A percentile compares a stretch with the other conserved stretches of the same genome.
These are phyloP conservation scores for Calycina herbarum DNA, from an alignment of 2,329 filamentous ascomycete genomes.

Conservation along the genomic window DNA sequence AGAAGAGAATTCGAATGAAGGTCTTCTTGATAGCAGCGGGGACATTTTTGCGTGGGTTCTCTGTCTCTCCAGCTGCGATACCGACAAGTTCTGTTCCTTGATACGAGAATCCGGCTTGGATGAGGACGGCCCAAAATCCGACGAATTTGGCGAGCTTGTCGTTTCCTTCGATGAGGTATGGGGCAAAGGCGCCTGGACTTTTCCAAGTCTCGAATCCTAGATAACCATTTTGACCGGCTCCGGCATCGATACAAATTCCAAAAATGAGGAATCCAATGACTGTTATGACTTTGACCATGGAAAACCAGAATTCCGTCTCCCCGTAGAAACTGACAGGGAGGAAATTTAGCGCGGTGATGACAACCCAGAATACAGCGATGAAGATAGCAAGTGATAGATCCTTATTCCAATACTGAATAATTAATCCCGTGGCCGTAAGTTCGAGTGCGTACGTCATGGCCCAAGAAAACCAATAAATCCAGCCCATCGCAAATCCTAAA, in stretches of 20 bases:
- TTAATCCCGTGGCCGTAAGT: conserved; percentile 69
- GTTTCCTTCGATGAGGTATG: conserved; percentile 50
- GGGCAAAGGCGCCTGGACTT: conserved; percentile 66
- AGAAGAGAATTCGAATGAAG: conserved; percentile 71
- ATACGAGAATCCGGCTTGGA: conserved; percentile 69
- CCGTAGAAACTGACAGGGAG: conserved; percentile 72
- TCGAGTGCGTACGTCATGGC: conserved; percentile 72
- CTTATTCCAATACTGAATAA: conserved; percentile 73
- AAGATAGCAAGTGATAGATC: conserved; percentile 67
- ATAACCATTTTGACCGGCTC: conserved; percentile 67
- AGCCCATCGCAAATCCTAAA: conserved; percentile 76
- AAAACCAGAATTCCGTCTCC: conserved; percentile 78
- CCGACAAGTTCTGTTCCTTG: conserved; percentile 76
- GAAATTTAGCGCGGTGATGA: conserved; percentile 69
- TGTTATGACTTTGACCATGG: conserved; percentile 74
- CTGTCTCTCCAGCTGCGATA: conserved; percentile 75
- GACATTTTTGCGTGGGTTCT: conserved; percentile 70
- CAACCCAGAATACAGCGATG: conserved; percentile 70
- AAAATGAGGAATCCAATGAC: conserved; percentile 77
- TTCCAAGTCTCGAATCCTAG: conserved; percentile 74
- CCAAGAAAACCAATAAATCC: conserved; percentile 84
- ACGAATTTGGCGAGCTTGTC: conserved; percentile 62
- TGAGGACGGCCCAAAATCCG: conserved; percentile 67
- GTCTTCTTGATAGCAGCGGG: conserved; percentile 72
- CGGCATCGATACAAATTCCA: conserved; percentile 72